Percentiles rank a stretch among this genome's conserved stretches.
Conservation (phyloP, 2,329 filamentous ascomycete species). For the Daldinia sp. region DNA sequence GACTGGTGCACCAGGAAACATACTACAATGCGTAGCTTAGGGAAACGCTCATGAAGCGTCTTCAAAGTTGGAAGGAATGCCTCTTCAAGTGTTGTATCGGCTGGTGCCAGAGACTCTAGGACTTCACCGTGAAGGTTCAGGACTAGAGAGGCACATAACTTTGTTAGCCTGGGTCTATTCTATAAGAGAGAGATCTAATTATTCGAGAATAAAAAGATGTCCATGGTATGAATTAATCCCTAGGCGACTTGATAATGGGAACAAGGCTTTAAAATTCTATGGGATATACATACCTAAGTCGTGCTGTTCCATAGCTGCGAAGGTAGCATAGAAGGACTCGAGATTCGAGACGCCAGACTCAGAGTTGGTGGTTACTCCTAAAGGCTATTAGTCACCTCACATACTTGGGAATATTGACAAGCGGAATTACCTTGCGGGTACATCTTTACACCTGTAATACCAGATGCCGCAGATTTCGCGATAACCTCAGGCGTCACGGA, state of each 20-base stretch:
- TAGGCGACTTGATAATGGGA: no score
- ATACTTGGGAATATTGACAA: slow-evolving; percentile 48
- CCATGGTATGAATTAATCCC: neutral
- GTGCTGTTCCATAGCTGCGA: slow-evolving; percentile 88
- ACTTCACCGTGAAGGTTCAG: slow-evolving; percentile 94
- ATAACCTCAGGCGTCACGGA: slow-evolving; percentile 77
- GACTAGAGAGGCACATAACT: slow-evolving; percentile 55
- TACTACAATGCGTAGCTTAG: slow-evolving; percentile 72
- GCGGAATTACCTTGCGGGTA: slow-evolving; percentile 65
- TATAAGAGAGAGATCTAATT: neutral
- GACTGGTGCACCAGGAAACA: neutral
- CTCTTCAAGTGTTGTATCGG: slow-evolving; percentile 60
- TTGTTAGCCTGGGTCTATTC: slow-evolving; percentile 1
- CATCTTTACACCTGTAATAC: slow-evolving; percentile 78
- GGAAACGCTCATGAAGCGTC: slow-evolving; percentile 79
- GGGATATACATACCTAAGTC: slow-evolving; percentile 53
- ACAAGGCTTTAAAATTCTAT: neutral
- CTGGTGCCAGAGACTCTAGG: slow-evolving; percentile 62
- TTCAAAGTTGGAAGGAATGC: slow-evolving; percentile 83
- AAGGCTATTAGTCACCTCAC: slow-evolving; percentile 24
- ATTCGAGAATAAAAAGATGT: neutral
- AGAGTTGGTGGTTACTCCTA: slow-evolving; percentile 74
- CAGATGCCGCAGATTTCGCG: slow-evolving; percentile 76
- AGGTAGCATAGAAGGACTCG: slow-evolving; percentile 80
- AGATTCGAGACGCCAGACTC: slow-evolving; percentile 77